Evolutionary conservation across 352 stramenopile species (phyloP).

Genomic region (Globisporangium barbulae): DNA sequence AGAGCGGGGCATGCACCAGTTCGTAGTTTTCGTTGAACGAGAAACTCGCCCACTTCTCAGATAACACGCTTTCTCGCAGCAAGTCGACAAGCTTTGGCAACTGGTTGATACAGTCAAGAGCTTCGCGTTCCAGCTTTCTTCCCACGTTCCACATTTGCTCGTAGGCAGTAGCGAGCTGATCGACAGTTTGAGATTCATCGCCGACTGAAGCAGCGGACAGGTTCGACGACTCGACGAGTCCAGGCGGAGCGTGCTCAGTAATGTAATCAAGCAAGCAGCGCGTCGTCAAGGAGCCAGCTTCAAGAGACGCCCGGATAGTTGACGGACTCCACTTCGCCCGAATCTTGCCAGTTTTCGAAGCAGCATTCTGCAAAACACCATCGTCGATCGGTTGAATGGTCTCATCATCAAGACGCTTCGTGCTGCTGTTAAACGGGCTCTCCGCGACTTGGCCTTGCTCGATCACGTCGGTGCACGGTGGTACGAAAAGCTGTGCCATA

Average conservation of each 20-base stretch:
- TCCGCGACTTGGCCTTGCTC: constrained; percentile 34
- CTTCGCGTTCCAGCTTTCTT: constrained; percentile 56
- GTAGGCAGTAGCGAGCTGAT: constrained; percentile 60
- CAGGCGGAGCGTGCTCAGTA: constrained; percentile 44
- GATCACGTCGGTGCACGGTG: constrained; percentile 57
- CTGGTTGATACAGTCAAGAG: constrained; percentile 64
- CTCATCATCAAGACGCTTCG: constrained; percentile 16
- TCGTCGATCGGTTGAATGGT: constrained; percentile 60
- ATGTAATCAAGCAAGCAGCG: constrained; percentile 73
- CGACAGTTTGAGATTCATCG: constrained; percentile 40
- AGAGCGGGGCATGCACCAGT: constrained; percentile 58
- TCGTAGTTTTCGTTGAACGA: constrained; percentile 61
- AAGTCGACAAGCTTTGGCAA: constrained; percentile 57
- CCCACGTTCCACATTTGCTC: constrained; percentile 68
- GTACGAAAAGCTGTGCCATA: constrained; percentile 75
- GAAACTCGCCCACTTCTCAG: constrained; percentile 47
- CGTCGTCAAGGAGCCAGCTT: constrained; percentile 55
- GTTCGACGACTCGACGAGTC: constrained; percentile 51
- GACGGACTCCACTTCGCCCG: constrained; percentile 59
- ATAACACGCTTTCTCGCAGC: constrained; percentile 65
- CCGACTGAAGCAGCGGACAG: constrained; percentile 19
- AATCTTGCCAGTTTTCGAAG: constrained; percentile 58
- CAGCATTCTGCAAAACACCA: constrained; percentile 52
- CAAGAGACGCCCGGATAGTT: constrained; percentile 54
- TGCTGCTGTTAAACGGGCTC: constrained; percentile 10